Evolutionary conservation across 768 basidiomycete species (phyloP).

Genomic region (Suillus plorans): DNA sequence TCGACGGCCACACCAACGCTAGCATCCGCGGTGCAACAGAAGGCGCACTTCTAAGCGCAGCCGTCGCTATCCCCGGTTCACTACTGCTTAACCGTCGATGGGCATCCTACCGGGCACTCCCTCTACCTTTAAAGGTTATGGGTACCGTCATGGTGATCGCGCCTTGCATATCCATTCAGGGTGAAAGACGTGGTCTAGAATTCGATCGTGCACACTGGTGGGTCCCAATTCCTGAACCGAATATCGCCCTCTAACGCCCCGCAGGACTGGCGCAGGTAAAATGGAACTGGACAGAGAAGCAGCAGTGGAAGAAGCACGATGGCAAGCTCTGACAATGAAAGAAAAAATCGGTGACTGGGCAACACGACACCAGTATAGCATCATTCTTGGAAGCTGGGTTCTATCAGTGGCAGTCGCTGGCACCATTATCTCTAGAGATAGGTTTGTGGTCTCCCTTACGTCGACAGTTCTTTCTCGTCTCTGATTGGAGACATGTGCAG

Average conservation of each 20-base stretch:
- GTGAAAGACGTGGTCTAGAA: constrained; percentile 64
- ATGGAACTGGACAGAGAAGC: constrained; percentile 52
- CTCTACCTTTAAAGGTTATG: constrained; percentile 66
- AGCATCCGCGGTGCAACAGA: constrained; percentile 63
- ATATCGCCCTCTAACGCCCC: background rate
- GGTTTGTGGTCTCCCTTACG: constrained; percentile 36
- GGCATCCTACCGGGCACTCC: constrained; percentile 63
- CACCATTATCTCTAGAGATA: constrained; percentile 63
- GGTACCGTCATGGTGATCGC: constrained; percentile 67
- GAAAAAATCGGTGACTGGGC: constrained; percentile 67
- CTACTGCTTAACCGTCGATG: constrained; percentile 50
- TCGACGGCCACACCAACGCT: constrained; percentile 52
- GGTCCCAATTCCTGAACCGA: background rate
- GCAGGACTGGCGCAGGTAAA: constrained; percentile 42
- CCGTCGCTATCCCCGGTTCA: constrained; percentile 50
- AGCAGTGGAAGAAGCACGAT: constrained; percentile 36
- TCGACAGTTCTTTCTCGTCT: background rate
- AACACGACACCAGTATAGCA: constrained; percentile 62
- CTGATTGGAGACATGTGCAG: constrained; percentile 21
- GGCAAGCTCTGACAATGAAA: constrained; percentile 46
- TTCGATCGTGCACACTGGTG: constrained; percentile 36
- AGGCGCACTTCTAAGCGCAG: constrained; percentile 46
- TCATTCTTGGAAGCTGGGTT: constrained; percentile 79
- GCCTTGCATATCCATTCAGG: constrained; percentile 69
- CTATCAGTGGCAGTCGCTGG: constrained; percentile 64